phyloP scores from a whole-genome alignment of 73 alveolate genomes.

The Stentor coeruleus region DNA sequence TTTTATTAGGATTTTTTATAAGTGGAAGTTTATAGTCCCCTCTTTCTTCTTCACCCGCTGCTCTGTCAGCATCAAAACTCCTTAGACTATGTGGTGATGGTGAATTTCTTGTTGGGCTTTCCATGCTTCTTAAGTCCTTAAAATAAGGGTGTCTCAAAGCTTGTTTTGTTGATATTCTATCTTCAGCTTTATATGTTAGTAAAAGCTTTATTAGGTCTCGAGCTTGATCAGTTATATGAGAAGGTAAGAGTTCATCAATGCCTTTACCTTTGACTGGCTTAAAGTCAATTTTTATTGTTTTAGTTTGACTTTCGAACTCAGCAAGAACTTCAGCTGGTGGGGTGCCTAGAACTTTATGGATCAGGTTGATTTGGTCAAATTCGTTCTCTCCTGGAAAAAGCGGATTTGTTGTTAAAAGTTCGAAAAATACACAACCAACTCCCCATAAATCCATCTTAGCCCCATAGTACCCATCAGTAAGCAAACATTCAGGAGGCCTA shows the following conservation, averaged over 20 bases:
- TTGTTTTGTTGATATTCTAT: constrained; percentile 81
- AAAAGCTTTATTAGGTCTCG: constrained; percentile 55
- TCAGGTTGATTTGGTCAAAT: constrained; percentile 88
- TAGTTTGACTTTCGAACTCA: constrained; percentile 59
- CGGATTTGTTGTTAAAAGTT: constrained; percentile 82
- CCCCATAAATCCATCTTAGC: constrained; percentile 99
- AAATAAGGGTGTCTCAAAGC: constrained; percentile 84
- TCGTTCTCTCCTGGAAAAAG: constrained; percentile 97
- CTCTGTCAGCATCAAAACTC: constrained; percentile 36
- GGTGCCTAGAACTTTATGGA: constrained; percentile 87
- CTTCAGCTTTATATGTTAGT: constrained; percentile 86
- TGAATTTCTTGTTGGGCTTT: constrained; percentile 18
- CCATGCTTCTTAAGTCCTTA: constrained; percentile 61
- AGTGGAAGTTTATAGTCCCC: constrained; percentile 32
- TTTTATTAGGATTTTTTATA: constrained; percentile 12
- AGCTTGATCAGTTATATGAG: constrained; percentile 55
- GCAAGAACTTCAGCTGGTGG: constrained; percentile 80
- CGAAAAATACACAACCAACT: constrained; percentile 98
- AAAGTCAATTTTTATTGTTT: constrained; percentile 41
- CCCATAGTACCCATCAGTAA: constrained; percentile 98
- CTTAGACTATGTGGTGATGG: constrained; percentile 17
- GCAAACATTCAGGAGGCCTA: constrained; percentile 86
- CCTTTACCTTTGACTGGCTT: constrained; percentile 45
- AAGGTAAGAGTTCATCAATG: constrained; percentile 32
- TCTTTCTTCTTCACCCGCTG: constrained; percentile 40